These are phyloP conservation scores for Straminergon stramineum DNA, from an alignment of 225 moss, liverwort and hornwort species.

Conservation along the genomic window DNA sequence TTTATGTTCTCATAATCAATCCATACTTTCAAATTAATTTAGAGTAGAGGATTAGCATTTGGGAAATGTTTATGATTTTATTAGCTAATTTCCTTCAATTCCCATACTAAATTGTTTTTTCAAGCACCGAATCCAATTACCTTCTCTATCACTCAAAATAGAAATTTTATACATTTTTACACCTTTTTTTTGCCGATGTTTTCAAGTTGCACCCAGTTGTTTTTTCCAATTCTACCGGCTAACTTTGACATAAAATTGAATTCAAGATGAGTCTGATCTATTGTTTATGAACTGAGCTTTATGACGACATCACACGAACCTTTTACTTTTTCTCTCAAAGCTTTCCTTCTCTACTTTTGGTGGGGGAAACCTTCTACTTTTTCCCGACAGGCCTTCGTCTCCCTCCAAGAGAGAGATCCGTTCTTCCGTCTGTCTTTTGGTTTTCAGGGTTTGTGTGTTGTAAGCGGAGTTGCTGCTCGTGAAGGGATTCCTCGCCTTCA, in stretches of 20 bases:
- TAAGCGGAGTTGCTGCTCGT: not conserved
- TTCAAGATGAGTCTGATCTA: not conserved
- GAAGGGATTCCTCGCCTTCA: not conserved
- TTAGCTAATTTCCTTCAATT: too few species aligned
- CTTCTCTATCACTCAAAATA: too few species aligned
- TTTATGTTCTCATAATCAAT: fast-evolving
- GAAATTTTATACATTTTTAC: too few species aligned
- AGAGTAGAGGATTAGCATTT: too few species aligned
- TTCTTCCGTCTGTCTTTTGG: not conserved
- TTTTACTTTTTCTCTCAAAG: not conserved
- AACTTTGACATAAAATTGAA: not conserved
- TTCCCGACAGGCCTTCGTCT: not conserved
- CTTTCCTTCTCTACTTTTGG: not conserved
- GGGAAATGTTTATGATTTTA: too few species aligned
- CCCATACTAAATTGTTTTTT: too few species aligned
- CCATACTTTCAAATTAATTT: not conserved
- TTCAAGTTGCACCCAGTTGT: too few species aligned
- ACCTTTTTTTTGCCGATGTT: too few species aligned
- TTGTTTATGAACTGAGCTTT: not conserved
- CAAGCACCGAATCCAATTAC: too few species aligned
- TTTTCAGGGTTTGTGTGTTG: not conserved
- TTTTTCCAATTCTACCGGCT: too few species aligned
- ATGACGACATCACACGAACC: not conserved
- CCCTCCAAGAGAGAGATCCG: not conserved
- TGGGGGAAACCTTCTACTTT: not conserved